A percentile compares a stretch with the other conserved stretches of the same genome.
Conservation (phyloP, 768 basidiomycete genomes). For the Panaeolus cyanescens region DNA sequence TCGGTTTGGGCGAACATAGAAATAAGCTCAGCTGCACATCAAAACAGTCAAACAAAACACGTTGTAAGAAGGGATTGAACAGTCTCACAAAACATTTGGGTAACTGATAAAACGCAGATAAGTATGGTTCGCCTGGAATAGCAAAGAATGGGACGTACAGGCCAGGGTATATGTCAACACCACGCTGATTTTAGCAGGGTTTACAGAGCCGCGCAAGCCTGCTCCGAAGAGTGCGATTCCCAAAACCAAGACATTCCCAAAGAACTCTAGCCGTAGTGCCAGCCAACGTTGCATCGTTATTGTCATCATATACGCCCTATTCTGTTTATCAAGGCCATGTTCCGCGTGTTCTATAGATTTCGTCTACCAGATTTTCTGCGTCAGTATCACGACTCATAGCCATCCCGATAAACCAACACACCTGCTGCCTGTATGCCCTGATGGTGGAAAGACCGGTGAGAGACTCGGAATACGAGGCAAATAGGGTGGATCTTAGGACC, state of each 20-base stretch:
- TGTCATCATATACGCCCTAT: constrained; percentile 65
- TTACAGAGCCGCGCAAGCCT: constrained; percentile 54
- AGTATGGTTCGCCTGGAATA: neutral
- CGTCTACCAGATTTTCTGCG: too few relatives aligned
- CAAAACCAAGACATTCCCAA: constrained; percentile 65
- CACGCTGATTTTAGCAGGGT: constrained; percentile 64
- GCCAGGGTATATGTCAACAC: constrained; percentile 57
- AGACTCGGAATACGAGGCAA: constrained; percentile 60
- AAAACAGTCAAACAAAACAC: constrained; percentile 49
- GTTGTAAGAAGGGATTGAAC: neutral
- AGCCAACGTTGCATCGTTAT: constrained; percentile 70
- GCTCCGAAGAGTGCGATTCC: constrained; percentile 73
- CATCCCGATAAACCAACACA: constrained; percentile 16
- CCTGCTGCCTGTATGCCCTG: constrained; percentile 59
- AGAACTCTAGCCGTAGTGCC: constrained; percentile 61
- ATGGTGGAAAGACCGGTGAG: constrained; percentile 69
- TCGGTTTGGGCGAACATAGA: constrained; percentile 60
- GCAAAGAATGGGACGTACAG: constrained; percentile 34
- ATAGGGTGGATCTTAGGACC: constrained; percentile 57
- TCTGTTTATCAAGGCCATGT: constrained; percentile 55
- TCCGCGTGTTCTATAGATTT: constrained; percentile 54
- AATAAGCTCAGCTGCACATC: constrained; percentile 59
- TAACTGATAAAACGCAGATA: constrained; percentile 36
- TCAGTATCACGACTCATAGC: too few relatives aligned
- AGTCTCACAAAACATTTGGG: constrained; percentile 55